These are phyloP conservation scores for Podospora pseudoanserina DNA, from an alignment of 495 filamentous ascomycete genomes.

Conservation along the genomic window DNA sequence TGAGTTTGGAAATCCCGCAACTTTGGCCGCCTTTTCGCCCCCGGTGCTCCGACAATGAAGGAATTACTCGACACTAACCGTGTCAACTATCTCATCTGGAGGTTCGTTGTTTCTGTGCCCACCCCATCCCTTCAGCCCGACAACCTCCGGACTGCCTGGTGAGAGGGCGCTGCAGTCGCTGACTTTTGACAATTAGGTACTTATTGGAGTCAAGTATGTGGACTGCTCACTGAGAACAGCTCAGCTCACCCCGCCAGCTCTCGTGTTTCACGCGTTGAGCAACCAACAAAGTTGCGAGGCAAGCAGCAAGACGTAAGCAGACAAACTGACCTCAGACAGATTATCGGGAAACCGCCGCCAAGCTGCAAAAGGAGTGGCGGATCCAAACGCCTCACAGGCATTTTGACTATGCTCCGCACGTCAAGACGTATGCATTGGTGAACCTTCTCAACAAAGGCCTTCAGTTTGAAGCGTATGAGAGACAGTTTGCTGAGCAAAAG, in stretches of 20 bases:
- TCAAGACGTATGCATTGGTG: slow-evolving; percentile 71
- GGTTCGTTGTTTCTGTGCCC: slow-evolving; percentile 59
- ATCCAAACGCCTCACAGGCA: slow-evolving; percentile 64
- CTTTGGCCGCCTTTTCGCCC: slow-evolving; percentile 23
- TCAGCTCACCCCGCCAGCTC: slow-evolving; percentile 11
- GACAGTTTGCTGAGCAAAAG: slow-evolving; percentile 51
- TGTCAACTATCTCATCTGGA: slow-evolving; percentile 98
- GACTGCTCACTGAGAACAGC: slow-evolving; percentile 7
- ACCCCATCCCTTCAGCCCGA: slow-evolving; percentile 17
- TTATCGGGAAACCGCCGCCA: slow-evolving; percentile 70
- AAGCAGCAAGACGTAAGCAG: not conserved
- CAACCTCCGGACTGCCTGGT: not conserved
- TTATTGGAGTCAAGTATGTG: slow-evolving; percentile 83
- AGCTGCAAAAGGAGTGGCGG: slow-evolving; percentile 77
- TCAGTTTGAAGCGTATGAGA: slow-evolving; percentile 60
- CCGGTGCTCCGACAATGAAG: slow-evolving; percentile 47
- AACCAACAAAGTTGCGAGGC: slow-evolving; percentile 14
- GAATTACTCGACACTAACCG: slow-evolving; percentile 79
- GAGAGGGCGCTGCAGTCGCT: slow-evolving; percentile 20
- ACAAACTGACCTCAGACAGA: slow-evolving; percentile 43
- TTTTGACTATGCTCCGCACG: slow-evolving; percentile 71
- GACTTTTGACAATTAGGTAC: slow-evolving; percentile 56
- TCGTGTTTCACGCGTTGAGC: slow-evolving; percentile 17
- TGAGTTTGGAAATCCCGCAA: not conserved
- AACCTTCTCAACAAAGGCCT: slow-evolving; percentile 73